A percentile compares a stretch with the other conserved stretches of the same genome.
Evolutionary conservation across 1,284 basidiomycete genomes (phyloP).

Genomic region (Malassezia equina): DNA sequence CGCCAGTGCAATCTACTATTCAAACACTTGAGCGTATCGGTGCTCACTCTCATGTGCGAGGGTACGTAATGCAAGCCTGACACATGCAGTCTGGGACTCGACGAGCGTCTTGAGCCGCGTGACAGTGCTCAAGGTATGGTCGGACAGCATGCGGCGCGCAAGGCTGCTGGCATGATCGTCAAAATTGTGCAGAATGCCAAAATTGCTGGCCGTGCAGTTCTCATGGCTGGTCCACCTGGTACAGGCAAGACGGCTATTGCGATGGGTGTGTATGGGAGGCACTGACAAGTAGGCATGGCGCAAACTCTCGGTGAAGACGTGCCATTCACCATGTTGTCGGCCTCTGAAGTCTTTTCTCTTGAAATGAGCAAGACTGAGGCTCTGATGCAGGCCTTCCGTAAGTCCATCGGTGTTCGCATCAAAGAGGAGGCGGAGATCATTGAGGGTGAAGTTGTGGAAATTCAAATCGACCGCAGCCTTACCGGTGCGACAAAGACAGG

Average conservation of each 20-base stretch:
- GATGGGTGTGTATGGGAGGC: conserved; percentile 50
- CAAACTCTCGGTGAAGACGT: conserved; percentile 86
- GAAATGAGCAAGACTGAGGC: conserved; percentile 96
- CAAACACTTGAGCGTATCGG: conserved; percentile 45
- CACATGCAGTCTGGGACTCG: conserved; percentile 71
- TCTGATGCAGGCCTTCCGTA: conserved; percentile 85
- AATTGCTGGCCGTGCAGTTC: conserved; percentile 85
- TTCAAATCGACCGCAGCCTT: conserved; percentile 91
- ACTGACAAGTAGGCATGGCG: conserved; percentile 63
- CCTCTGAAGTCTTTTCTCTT: conserved; percentile 91
- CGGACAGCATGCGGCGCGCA: conserved; percentile 84
- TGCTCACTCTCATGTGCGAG: conserved; percentile 43
- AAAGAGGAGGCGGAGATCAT: conserved; percentile 96
- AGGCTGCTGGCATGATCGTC: conserved; percentile 91
- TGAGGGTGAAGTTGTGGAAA: conserved; percentile 95
- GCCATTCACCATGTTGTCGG: conserved; percentile 93
- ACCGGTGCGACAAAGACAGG: conserved; percentile 97
- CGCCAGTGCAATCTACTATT: conserved; percentile 26
- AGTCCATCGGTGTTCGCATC: conserved; percentile 91
- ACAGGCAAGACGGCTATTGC: conserved; percentile 97
- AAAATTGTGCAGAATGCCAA: conserved; percentile 94
- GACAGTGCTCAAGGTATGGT: conserved; percentile 85
- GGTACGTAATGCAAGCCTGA: conserved; percentile 1
- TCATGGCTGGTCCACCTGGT: conserved; percentile 90
- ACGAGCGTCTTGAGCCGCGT: conserved; percentile 77